Evolutionary conservation across 1,139 yeast species (phyloP).

Genomic region (Suhomyces taliae): DNA sequence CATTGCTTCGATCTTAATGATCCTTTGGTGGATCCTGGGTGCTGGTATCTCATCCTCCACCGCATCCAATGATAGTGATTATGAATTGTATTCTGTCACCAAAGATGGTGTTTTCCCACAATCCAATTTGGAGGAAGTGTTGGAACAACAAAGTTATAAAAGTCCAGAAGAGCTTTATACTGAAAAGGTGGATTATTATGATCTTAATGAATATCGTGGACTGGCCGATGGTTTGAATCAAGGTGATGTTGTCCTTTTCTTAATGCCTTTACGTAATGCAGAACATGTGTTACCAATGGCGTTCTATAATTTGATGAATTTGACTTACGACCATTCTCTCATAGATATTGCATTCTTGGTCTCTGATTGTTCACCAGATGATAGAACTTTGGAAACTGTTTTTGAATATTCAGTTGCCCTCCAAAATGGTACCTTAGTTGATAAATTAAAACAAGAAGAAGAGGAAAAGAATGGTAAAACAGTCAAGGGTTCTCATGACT

Average conservation of each 20-base stretch:
- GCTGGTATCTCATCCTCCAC: neutral
- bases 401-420: slow-evolving; percentile 64
- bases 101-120: slow-evolving; percentile 33
- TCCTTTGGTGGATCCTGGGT: slow-evolving; percentile 7
- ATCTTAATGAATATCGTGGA: slow-evolving; percentile 59
- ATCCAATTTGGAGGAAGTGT: slow-evolving; percentile 6
- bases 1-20: slow-evolving; percentile 9
- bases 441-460: slow-evolving; percentile 46
- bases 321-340: slow-evolving; percentile 78
- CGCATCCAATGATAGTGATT: slow-evolving; percentile 12
- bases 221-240: slow-evolving; percentile 51
- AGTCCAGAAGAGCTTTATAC: slow-evolving; percentile 23
- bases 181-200: slow-evolving; percentile 56
- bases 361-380: slow-evolving; percentile 78
- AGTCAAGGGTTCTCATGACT: slow-evolving; percentile 55
- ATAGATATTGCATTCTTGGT: slow-evolving; percentile 85
- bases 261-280: slow-evolving; percentile 82
- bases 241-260: slow-evolving; percentile 65
- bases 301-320: slow-evolving; percentile 80
- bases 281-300: slow-evolving; percentile 78
- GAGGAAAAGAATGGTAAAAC: slow-evolving; percentile 24
- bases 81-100: slow-evolving; percentile 37
- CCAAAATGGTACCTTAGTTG: slow-evolving; percentile 68
- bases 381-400: slow-evolving; percentile 67
- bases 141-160: slow-evolving; percentile 2